Evolutionary conservation across 1,139 yeast genomes (phyloP), one percentile per base, ranked within the genome.

Genomic region (Lodderomyces elongisporus): DNA sequence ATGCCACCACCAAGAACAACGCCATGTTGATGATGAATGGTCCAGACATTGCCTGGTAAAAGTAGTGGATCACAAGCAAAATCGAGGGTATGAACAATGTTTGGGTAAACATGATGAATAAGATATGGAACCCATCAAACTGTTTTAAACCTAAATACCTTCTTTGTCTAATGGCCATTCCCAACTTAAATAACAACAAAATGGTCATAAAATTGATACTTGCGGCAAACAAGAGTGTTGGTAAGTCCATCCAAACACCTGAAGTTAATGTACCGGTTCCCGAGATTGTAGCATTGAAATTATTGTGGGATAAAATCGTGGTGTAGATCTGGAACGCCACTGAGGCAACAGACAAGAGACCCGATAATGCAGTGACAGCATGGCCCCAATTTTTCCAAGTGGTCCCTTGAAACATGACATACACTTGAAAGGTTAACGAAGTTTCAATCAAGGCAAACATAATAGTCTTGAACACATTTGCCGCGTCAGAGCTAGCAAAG

Each of bases 41-140:
- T 12, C 31, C 36, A 9, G 29, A 24, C 22, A 38, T 35, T 6
- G 42, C 36, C 1, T 20, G 21, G 4, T 39, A 34, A 14, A 47
- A 37, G 42, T 76, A 77, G 33, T 75, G 71, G 24, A 77, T 47
- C 27, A 83, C 67, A n/a, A 75, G 68, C 33, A 91, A 49, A 4
- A 82, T 57, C 0, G 93, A 74, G 2, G 97, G 97, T 15, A 85
- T 60, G 10, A 87, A 55, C 69, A 88, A 70, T 0, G 95, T 79
- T 54, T 91, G 97, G n/a, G 77, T 62, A 1, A 84, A 64, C 88
- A 85, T 83, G 37, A 88, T 82, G 39, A 85, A 61, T 29, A 91
- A 59, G 23, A 88, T 77, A 54, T 87, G 95, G 52, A 85, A 74
- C 23, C 84, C 77, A 42, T 82, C 89, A 50, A 89, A 87, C 51